Evolutionary conservation across 768 basidiomycete genomes (phyloP).

Genomic region (Rhizopogon vulgaris): DNA sequence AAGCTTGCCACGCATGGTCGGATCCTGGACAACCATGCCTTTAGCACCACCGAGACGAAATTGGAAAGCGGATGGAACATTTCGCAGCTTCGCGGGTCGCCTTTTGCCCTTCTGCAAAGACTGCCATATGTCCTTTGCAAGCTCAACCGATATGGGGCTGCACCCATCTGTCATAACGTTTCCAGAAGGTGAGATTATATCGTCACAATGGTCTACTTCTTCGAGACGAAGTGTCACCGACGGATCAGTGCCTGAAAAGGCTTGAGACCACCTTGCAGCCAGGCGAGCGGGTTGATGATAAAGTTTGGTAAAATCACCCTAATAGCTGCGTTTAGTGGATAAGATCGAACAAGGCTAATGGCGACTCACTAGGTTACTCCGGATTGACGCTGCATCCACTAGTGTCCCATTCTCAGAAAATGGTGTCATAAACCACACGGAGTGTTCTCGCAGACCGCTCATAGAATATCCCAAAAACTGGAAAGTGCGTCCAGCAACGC

Average conservation of each 20-base stretch:
- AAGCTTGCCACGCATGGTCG: conserved; percentile 26
- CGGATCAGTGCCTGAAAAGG: conserved; percentile 46
- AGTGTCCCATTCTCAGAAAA: conserved; percentile 25
- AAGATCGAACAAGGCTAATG: neutral
- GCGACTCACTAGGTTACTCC: conserved; percentile 28
- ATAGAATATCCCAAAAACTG: conserved; percentile 48
- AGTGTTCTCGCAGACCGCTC: conserved; percentile 45
- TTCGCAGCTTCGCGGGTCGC: conserved; percentile 7
- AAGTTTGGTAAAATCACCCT: conserved; percentile 37
- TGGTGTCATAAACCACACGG: conserved; percentile 42
- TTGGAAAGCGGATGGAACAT: conserved; percentile 36
- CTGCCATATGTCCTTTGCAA: conserved; percentile 31
- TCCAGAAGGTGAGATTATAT: conserved; percentile 22
- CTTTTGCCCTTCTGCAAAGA: conserved; percentile 26
- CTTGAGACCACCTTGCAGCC: conserved; percentile 49
- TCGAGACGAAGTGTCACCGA: conserved; percentile 30
- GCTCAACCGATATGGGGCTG: conserved; percentile 36
- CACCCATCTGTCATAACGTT: conserved; percentile 47
- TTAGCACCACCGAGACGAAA: conserved; percentile 42
- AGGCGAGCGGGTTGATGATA: conserved; percentile 38
- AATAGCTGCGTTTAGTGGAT: neutral
- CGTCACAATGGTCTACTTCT: conserved; percentile 26
- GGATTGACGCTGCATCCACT: conserved; percentile 22
- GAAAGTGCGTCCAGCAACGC: conserved; percentile 38
- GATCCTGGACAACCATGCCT: conserved; percentile 42